Percentiles rank a stretch among this genome's conserved stretches.
Conservation (phyloP, 495 filamentous ascomycete species). For the Penicillium malachiteum region DNA sequence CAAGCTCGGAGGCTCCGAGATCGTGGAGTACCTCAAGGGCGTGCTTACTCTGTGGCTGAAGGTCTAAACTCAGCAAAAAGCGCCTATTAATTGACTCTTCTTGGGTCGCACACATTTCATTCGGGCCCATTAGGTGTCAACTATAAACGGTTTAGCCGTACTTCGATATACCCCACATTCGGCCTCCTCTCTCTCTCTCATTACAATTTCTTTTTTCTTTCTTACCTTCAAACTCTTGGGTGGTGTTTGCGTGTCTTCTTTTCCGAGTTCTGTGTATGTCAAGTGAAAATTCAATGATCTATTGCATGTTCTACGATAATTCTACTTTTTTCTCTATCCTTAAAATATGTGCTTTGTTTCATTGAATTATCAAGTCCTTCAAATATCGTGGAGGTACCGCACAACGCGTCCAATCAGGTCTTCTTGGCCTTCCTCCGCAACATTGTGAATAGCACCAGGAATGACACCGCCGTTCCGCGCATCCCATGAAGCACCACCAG, state of each 20-base stretch:
- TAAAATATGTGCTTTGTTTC: neutral
- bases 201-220: slow-evolving; percentile 10
- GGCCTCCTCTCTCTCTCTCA: slow-evolving; percentile 5
- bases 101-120: slow-evolving; percentile 10
- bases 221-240: slow-evolving; percentile 19
- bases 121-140: slow-evolving; percentile 11
- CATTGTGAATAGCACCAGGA: slow-evolving; percentile 60
- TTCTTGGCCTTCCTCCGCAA: slow-evolving; percentile 46
- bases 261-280: slow-evolving; percentile 21
- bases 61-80: slow-evolving; percentile 49
- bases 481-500: slow-evolving; percentile 45
- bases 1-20: slow-evolving; percentile 92
- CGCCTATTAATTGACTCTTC: slow-evolving; percentile 7
- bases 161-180: slow-evolving; percentile 30
- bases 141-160: slow-evolving; percentile 15
- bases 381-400: slow-evolving; percentile 54
- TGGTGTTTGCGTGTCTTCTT: slow-evolving; percentile 26
- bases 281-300: slow-evolving; percentile 19
- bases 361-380: slow-evolving; percentile 2
- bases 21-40: slow-evolving; percentile 96
- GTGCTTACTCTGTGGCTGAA: slow-evolving; percentile 86
- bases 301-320: slow-evolving; percentile 16
- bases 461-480: slow-evolving; percentile 59
- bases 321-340: neutral
- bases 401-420: slow-evolving; percentile 56